Evolutionary conservation across 2,329 filamentous ascomycete species (phyloP).

Genomic region (Trichoderma harzianum): DNA sequence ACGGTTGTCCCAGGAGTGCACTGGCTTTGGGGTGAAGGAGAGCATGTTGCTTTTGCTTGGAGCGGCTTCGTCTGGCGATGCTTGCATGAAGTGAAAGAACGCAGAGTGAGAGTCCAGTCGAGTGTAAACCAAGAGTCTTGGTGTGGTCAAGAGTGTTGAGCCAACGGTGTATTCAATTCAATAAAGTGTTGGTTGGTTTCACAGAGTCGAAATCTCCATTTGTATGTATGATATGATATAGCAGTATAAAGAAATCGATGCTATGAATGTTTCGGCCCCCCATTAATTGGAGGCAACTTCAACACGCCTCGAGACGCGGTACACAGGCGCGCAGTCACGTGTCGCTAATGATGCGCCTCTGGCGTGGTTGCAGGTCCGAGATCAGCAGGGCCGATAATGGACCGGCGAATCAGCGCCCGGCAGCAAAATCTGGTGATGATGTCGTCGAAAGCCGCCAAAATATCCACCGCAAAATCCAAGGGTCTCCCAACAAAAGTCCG

Average conservation of each 20-base stretch:
- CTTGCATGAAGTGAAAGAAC: slow-evolving; percentile 29
- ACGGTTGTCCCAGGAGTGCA: slow-evolving; percentile 45
- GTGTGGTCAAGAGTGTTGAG: background rate
- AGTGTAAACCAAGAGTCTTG: background rate
- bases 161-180: background rate
- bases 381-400: slow-evolving; percentile 1
- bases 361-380: background rate
- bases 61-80: slow-evolving; percentile 29
- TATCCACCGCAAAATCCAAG: slow-evolving; percentile 16
- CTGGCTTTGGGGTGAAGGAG: slow-evolving; percentile 41
- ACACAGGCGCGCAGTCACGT: slow-evolving; percentile 17
- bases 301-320: slow-evolving; percentile 17
- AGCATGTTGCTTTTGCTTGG: slow-evolving; percentile 36
- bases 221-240: background rate
- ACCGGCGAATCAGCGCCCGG: slow-evolving; percentile 17
- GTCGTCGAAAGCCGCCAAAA: slow-evolving; percentile 16
- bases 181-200: background rate
- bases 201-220: background rate
- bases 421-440: slow-evolving; percentile 19
- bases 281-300: background rate
- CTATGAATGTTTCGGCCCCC: background rate
- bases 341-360: background rate
- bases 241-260: background rate
- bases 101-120: background rate
- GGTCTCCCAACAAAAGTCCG: slow-evolving; percentile 13